These are phyloP conservation scores for Arthrobotrys sphaeroides DNA, from an alignment of 2,329 filamentous ascomycete species.

Conservation along the genomic window DNA sequence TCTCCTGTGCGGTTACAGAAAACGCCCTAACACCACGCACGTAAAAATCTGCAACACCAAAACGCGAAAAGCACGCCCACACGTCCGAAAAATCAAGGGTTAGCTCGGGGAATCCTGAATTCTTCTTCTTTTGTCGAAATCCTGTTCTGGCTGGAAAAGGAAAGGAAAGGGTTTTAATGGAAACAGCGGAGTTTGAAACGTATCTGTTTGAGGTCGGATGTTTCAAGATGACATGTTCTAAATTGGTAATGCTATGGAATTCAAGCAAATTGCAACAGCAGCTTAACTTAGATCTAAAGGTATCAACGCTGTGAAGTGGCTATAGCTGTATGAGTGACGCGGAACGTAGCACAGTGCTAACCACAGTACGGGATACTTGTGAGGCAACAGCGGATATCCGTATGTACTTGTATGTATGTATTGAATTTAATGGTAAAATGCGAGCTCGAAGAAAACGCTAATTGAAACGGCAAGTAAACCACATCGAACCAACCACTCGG, in stretches of 20 bases:
- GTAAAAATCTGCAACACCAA: conserved; percentile 23
- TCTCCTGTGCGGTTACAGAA: conserved; percentile 33
- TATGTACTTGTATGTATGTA: neutral
- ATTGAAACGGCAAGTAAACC: conserved; percentile 20
- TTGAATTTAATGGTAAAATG: conserved; percentile 10
- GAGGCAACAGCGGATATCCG: neutral
- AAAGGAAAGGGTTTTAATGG: neutral
- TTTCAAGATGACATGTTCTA: conserved; percentile 1
- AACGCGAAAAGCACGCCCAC: conserved; percentile 19
- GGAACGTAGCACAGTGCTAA: neutral
- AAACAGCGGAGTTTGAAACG: conserved; percentile 31
- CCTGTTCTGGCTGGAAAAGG: neutral
- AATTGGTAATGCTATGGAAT: neutral
- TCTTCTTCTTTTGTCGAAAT: neutral
- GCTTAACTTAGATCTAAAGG: neutral
- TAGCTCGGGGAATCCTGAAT: neutral
- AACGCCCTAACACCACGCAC: conserved; percentile 4
- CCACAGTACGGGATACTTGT: neutral
- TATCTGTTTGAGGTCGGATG: neutral
- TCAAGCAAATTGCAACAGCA: neutral
- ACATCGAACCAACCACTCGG: conserved; percentile 12
- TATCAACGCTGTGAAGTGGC: neutral
- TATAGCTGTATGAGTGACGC: neutral
- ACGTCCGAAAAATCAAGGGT: neutral
- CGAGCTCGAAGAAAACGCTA: conserved; percentile 14